Evolutionary conservation across 371 early-diverging fungal genomes (phyloP).

Genomic region (Rhizopus stolonifer): DNA sequence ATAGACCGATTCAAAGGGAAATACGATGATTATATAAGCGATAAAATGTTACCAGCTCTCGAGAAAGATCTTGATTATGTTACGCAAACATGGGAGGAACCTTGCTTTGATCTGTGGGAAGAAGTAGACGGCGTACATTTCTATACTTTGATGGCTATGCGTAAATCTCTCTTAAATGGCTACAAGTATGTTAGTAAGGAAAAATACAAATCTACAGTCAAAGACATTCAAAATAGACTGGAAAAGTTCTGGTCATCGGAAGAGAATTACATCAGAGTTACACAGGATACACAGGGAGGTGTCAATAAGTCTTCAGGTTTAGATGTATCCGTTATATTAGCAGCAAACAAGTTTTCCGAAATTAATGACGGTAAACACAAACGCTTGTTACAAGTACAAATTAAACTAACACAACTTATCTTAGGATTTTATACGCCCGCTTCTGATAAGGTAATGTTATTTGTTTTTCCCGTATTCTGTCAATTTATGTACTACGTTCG

Average conservation of each 20-base stretch:
- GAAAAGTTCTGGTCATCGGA: conserved; percentile 48
- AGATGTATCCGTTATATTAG: conserved; percentile 65
- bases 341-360: conserved; percentile 48
- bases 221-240: conserved; percentile 29
- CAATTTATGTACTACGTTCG: not conserved
- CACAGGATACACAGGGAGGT: conserved; percentile 40
- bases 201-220: conserved; percentile 4
- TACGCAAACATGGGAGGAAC: conserved; percentile 34
- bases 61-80: conserved; percentile 65
- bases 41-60: conserved; percentile 22
- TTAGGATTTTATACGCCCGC: conserved; percentile 45
- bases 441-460: conserved; percentile 33
- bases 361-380: conserved; percentile 27
- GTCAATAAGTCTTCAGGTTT: conserved; percentile 45
- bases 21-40: not conserved
- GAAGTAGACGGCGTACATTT: conserved; percentile 58
- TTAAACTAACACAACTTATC: too few relatives aligned
- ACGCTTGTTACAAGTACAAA: too few relatives aligned
- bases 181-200: conserved; percentile 32
- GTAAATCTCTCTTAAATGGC: conserved; percentile 56
- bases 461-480: not conserved
- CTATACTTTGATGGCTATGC: conserved; percentile 69
- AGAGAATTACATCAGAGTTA: conserved; percentile 34
- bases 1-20: conserved; percentile 26
- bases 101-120: conserved; percentile 68